Base-by-base conservation (phyloP, 1,284 basidiomycete genomes). In the Trichosporon asahii region DNA sequence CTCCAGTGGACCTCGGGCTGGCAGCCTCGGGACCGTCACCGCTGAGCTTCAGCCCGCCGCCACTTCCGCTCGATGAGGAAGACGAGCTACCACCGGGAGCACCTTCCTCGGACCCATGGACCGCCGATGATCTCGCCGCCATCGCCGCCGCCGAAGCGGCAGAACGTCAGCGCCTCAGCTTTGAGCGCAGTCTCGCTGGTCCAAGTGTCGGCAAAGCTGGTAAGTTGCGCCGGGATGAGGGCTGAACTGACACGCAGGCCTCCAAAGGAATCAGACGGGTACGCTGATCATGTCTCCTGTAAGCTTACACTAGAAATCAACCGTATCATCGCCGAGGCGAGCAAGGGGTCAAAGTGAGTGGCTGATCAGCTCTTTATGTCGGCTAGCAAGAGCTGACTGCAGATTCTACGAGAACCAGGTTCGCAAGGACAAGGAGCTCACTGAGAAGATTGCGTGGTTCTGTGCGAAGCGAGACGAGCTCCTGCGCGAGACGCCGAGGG, bases 151-250 rank as follows among this genome's bases (percentile, higher is more conserved):
- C 61, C 5, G 68, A 68, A 46, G 55, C n/a, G n/a, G 76, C 73
- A 6, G 76, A 81, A 68, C 74, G 74, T 65, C 69, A 72, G 44
- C 72, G 77, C 67, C 70, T 77, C 40, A 76, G 76, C 37, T 82
- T 83, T 68, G 80, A 82, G 74, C 70, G 83, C 23, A 80, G 79
- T 76, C 72, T 84, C 4, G 83, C 83, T 3, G 83, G 83, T 11
- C 80, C 81, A 3, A 82, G 80, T 72, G 82, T 83, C 0, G 81
- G 79, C 64, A 84, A 84, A 68, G 80, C 82, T n/a, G 82, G 80
- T 80, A 64, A 65, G 79, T 67, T 66, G 9, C 31, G n/a, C 31
- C 31, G 9, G 31, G 9, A 33, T 1, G 2, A 4, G 1, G 5
- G 15, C 6, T 21, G 18, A 53, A 23, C 65, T 73, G 37, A 71